Conservation (phyloP, 306 rosid species). For the Gastrolobium bilobum region DNA sequence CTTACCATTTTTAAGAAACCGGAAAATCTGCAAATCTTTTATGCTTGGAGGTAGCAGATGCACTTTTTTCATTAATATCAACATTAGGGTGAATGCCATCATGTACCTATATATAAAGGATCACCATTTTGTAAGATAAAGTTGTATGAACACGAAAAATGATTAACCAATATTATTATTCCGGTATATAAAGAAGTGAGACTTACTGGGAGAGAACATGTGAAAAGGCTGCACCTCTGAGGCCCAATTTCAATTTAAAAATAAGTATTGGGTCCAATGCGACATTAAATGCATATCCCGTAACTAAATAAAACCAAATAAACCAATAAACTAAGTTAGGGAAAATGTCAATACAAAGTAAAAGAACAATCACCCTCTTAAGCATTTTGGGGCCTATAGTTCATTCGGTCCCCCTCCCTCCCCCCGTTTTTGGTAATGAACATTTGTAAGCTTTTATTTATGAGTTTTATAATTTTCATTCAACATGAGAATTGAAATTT, state of each 20-base stretch:
- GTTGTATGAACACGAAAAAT: not conserved
- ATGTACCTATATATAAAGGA: conserved; percentile 65
- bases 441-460: no score
- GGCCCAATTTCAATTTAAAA: conserved; percentile 69
- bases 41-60: conserved; percentile 77
- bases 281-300: conserved; percentile 72
- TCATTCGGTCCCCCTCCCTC: no score
- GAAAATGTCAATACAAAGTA: not conserved
- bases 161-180: not conserved
- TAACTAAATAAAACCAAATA: conserved; percentile 54
- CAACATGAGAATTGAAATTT: no score
- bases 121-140: conserved; percentile 12
- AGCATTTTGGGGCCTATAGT: no score
- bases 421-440: no score
- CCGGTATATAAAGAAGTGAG: not conserved
- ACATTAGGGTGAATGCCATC: conserved; percentile 71
- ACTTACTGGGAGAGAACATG: conserved; percentile 96
- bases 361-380: no score
- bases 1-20: conserved; percentile 83
- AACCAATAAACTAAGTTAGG: not conserved
- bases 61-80: conserved; percentile 71
- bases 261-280: conserved; percentile 82
- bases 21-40: conserved; percentile 75
- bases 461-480: no score
- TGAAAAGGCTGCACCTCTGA: conserved; percentile 92